Base-by-base conservation (phyloP, 345 rosid species). In the Balakata baccata region DNA sequence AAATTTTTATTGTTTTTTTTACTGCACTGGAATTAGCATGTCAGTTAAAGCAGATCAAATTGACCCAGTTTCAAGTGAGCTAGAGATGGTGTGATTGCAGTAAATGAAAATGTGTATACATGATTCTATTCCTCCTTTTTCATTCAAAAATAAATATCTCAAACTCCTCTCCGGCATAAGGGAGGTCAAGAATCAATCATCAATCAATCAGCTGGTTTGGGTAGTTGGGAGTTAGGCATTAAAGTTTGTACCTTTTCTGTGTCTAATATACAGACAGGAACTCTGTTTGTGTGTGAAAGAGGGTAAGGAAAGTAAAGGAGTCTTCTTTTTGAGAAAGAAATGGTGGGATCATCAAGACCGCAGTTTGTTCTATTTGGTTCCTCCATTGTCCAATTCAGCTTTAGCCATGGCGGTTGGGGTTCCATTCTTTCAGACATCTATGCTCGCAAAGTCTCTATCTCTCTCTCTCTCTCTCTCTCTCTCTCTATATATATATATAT, bases 331-430 rank as follows among this genome's bases (percentile, higher is more conserved):
- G 17, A 56, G 69, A 74, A 81, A 69, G 34, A 25, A 37, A 95
- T 92, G 97, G 98, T 83, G 82, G 96, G 93, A 85, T 98, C 96
- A 0, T 54, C 72, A 5, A 83, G 99, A 77, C 98, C 96, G 66
- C 98, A 89, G 86, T 89, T 96, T 74, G 93, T 96, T 72, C 90
- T 96, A 41, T 96, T 96, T 57, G 99, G 98, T 59, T 96, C 99
- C 17, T 96, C 99, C 80, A 93, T 93, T 68, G 99, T 93, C 56
- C 98, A 96, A 79, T 90, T 90, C 75, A 84, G 98, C 84, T 96
- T 86, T 81, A 85, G 91, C 81, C 90, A 90, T 80, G 91, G 86
- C 74, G 98, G 99, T 58, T 96, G 98, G 99, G 99, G 97, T 0
- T 87, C 98, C 63, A 85, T 88, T 75, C 94, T 93, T 78, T 79